These are phyloP conservation scores for Coemansia sp. DNA, from an alignment of 192 early-diverging fungal genomes.

Conservation along the genomic window DNA sequence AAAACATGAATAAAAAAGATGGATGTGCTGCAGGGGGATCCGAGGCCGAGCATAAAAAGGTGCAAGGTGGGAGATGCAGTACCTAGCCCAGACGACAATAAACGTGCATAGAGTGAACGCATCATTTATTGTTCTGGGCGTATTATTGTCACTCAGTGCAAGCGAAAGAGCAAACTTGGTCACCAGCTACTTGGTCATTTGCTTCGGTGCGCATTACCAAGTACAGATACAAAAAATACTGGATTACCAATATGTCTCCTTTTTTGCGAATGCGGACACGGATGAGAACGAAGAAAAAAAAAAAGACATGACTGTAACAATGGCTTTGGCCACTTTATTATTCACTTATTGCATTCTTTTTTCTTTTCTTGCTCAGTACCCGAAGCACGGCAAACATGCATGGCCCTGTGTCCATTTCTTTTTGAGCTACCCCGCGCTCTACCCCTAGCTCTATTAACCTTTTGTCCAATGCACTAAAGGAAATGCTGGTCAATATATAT, in stretches of 20 bases:
- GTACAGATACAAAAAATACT: constrained; percentile 6
- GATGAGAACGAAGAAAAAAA: constrained; percentile 5
- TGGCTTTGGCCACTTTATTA: constrained; percentile 9
- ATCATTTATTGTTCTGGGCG: constrained; percentile 3
- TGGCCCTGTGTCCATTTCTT: constrained; percentile 8
- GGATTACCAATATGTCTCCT: background rate
- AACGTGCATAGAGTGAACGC: constrained; percentile 6
- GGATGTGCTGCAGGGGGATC: constrained; percentile 3
- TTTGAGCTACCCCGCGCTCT: constrained; percentile 9
- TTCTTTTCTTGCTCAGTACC: constrained; percentile 6
- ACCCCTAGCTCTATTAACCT: background rate
- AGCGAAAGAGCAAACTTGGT: background rate
- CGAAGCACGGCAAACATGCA: constrained; percentile 9
- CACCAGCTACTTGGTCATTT: background rate
- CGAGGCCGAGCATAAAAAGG: background rate
- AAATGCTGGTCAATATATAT: background rate
- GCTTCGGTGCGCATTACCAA: background rate
- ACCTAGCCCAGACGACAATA: background rate
- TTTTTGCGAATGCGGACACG: constrained; percentile 6
- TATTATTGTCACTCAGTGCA: background rate
- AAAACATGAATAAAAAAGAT: background rate
- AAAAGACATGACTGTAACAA: constrained; percentile 7
- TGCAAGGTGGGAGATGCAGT: background rate
- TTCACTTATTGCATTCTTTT: background rate
- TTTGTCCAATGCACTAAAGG: background rate